phyloP scores from a whole-genome alignment of 257 asterid species.

The Mitragyna speciosa region DNA sequence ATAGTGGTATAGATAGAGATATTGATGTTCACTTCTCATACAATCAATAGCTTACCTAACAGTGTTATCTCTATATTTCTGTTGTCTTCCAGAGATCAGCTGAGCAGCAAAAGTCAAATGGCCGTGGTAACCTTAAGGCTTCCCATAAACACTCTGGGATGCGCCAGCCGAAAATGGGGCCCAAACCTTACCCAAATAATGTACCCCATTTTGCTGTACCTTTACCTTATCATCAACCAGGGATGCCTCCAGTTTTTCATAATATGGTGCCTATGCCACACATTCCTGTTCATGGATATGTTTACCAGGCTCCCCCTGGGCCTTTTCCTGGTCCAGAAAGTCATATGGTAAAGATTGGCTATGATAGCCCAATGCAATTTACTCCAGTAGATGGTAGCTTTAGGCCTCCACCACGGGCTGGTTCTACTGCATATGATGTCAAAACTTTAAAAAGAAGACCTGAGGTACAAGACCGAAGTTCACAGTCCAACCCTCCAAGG shows the following conservation, averaged over 20 bases:
- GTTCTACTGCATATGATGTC: slow-evolving; percentile 43
- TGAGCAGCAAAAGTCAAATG: slow-evolving; percentile 60
- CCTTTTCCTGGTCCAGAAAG: slow-evolving; percentile 49
- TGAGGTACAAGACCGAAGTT: slow-evolving; percentile 44
- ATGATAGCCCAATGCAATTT: slow-evolving; percentile 49
- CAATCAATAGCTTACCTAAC: slow-evolving; percentile 11
- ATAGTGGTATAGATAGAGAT: neutral
- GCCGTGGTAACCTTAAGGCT: slow-evolving; percentile 49
- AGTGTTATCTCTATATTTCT: neutral
- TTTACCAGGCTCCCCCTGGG: slow-evolving; percentile 47
- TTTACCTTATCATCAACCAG: slow-evolving; percentile 46
- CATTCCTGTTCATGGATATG: slow-evolving; percentile 54
- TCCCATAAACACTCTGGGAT: slow-evolving; percentile 47
- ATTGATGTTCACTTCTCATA: neutral
- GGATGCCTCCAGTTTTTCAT: slow-evolving; percentile 51
- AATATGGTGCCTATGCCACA: slow-evolving; percentile 55
- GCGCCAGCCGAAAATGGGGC: slow-evolving; percentile 58
- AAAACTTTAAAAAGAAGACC: slow-evolving; percentile 53
- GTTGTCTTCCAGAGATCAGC: slow-evolving; percentile 48
- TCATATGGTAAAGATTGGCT: slow-evolving; percentile 41
- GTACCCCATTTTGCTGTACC: slow-evolving; percentile 58
- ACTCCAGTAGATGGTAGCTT: slow-evolving; percentile 50
- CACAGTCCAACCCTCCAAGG: slow-evolving; percentile 39
- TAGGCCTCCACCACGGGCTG: slow-evolving; percentile 46
- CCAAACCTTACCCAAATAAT: slow-evolving; percentile 57